Evolutionary conservation across 1,284 basidiomycete genomes (phyloP), one percentile per base, ranked within the genome.

Genomic region (Pseudomicrostroma phylloplanum): DNA sequence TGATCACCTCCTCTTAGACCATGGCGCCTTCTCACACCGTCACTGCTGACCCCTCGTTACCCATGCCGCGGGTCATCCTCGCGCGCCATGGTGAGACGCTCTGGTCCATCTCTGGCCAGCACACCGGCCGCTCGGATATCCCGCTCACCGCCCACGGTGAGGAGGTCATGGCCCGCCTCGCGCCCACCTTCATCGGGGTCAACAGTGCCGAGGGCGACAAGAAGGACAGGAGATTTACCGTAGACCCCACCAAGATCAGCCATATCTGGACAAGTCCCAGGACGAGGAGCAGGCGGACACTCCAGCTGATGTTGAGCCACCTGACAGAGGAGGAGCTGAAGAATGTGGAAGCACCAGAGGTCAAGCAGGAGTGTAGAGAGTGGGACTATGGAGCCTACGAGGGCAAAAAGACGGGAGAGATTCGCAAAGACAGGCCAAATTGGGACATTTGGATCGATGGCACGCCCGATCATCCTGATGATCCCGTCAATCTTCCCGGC

Each of bases 311-410:
- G 59, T 60, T 78, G 6, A 64, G 65, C n/a, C 67, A 68, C 55
- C 59, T 75, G 19, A 62, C 66, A 13, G 48, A 65, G 19, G 60
- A 64, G 3, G 56, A 68, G 26, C 59, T 66, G 11, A 36, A 36
- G 1, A 54, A 61, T 0, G 64, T 78, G 12, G 73, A 73, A 0
- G 36, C 55, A 21, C 64, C 70, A 0, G 65, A 71, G 48, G 60
- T 71, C 23, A 21, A 64, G 1, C 66, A 77, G 40, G 72, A 78
- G 21, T 71, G 73, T 55, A 65, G 74, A 21, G 77, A 79, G 56
- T 79, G 77, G 77, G 74, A 78, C 61, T 79, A 79, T 58, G 77
- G 77, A 30, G 73, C 72, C 0, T 77, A 75, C 63, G 76, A 79
- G 41, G 76, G 76, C 11, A 21, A 11, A 1, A 17, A 76, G 64